These are phyloP conservation scores for Areca catechu DNA, from an alignment of 176 grass and related monocot genomes.

Conservation along the genomic window DNA sequence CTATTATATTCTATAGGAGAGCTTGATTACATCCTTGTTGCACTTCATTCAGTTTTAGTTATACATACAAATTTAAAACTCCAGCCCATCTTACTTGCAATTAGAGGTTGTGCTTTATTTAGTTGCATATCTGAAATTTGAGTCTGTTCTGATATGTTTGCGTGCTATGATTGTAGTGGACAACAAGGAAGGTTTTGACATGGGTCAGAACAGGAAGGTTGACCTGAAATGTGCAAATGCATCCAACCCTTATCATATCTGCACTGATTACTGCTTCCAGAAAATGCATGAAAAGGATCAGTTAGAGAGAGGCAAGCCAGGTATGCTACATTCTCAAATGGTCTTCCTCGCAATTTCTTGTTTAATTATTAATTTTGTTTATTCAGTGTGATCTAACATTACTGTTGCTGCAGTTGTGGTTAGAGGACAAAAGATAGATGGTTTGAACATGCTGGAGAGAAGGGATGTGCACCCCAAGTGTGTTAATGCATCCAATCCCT, in stretches of 20 bases:
- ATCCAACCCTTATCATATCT: constrained; percentile 80
- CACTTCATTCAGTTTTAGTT: too few relatives aligned
- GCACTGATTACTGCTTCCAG: constrained; percentile 55
- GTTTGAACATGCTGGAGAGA: constrained; percentile 24
- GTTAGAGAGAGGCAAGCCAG: constrained; percentile 29
- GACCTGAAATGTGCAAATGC: constrained; percentile 64
- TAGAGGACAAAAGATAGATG: constrained; percentile 27
- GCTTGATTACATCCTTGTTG: too few relatives aligned
- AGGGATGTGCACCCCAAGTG: constrained; percentile 54
- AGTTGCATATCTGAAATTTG: background rate
- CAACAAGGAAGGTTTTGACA: background rate
- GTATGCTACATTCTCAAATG: constrained; percentile 33
- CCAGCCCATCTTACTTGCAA: too few relatives aligned
- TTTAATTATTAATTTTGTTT: background rate
- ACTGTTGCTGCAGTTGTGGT: constrained; percentile 22
- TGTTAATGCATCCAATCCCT: constrained; percentile 78
- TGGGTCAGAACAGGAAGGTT: constrained; percentile 33
- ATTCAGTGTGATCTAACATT: background rate
- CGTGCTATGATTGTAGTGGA: constrained; percentile 2
- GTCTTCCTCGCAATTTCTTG: background rate
- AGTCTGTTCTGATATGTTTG: constrained; percentile 1
- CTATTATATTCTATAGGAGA: too few relatives aligned
- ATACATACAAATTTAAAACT: too few relatives aligned
- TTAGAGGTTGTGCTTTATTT: background rate
- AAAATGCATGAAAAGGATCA: constrained; percentile 28